Conservation (phyloP, 805 yeast species). For the Candida palmyrensis region DNA sequence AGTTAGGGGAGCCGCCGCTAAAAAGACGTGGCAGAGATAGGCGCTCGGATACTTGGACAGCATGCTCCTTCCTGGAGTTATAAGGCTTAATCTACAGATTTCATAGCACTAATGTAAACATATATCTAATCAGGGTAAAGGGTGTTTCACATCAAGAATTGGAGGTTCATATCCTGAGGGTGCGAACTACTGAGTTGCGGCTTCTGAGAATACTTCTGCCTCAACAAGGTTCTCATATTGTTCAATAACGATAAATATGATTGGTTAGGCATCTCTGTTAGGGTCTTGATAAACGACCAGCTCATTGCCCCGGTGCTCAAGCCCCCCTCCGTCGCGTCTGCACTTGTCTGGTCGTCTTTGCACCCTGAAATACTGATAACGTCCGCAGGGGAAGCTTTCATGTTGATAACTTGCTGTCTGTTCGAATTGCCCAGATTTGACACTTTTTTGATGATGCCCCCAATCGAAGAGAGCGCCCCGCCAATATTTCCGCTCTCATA, state of each 20-base stretch:
- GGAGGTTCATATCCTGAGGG: conserved; percentile 34
- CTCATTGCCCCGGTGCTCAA: conserved; percentile 36
- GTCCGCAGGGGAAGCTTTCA: conserved; percentile 35
- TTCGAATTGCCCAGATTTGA: conserved; percentile 12
- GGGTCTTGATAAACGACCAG: conserved; percentile 29
- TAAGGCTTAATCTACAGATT: no score
- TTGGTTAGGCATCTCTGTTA: conserved; percentile 26
- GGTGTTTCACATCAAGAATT: conserved; percentile 23
- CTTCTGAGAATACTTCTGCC: conserved; percentile 30
- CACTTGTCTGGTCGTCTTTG: conserved; percentile 37
- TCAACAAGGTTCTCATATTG: conserved; percentile 29
- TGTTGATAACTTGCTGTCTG: conserved; percentile 19
- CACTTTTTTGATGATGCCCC: conserved; percentile 30
- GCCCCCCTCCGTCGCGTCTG: conserved; percentile 34
- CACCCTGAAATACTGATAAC: conserved; percentile 33
- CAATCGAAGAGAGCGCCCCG: conserved; percentile 33
- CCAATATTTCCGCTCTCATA: conserved; percentile 31
- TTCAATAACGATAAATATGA: conserved; percentile 30
- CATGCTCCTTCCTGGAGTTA: no score
- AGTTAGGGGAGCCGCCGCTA: no score
- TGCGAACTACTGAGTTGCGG: conserved; percentile 37
- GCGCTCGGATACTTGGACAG: no score
- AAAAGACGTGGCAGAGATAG: no score
- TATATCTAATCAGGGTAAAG: no score
- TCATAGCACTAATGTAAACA: no score